Percentiles rank a stretch among this genome's conserved stretches.
These are phyloP conservation scores for Micractinium sp. DNA, from an alignment of 139 green algal genomes.

Conservation along the genomic window DNA sequence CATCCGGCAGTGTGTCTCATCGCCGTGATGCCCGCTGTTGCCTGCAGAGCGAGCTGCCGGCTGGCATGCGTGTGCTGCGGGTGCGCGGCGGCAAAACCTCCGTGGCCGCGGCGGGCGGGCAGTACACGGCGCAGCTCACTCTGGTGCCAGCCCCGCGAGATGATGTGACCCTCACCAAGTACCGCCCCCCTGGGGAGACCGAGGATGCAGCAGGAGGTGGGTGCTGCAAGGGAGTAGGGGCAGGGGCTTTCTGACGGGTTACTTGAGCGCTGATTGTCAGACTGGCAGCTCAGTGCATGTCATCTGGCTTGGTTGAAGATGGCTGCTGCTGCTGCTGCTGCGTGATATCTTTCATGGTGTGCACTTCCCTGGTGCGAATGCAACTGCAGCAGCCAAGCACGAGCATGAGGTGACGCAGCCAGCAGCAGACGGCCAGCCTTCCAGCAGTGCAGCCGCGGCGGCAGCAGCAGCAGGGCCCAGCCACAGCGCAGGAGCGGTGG, in stretches of 20 bases:
- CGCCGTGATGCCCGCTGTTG: no score
- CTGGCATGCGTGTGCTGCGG: conserved; percentile 33
- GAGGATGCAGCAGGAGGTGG: conserved; percentile 26
- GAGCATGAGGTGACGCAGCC: conserved; percentile 24
- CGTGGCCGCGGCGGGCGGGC: conserved; percentile 10
- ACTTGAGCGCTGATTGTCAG: no score
- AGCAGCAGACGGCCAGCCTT: background rate
- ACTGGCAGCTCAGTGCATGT: no score
- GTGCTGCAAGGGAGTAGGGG: background rate
- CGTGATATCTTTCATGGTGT: background rate
- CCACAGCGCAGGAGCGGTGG: background rate
- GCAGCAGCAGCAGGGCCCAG: background rate
- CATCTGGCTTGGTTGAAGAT: background rate
- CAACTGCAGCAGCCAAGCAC: background rate
- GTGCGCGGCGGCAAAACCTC: conserved; percentile 26
- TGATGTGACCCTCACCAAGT: conserved; percentile 34
- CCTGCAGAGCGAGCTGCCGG: conserved; percentile 25
- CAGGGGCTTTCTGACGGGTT: background rate
- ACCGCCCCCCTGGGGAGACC: background rate
- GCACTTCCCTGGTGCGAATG: no score
- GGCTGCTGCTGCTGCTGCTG: background rate
- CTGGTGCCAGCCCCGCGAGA: conserved; percentile 47
- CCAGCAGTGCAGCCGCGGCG: background rate
- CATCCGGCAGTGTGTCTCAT: no score
- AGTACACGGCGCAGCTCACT: conserved; percentile 40